Conservation (phyloP, 148 eudicot species). For the Camellia granthamiana region DNA sequence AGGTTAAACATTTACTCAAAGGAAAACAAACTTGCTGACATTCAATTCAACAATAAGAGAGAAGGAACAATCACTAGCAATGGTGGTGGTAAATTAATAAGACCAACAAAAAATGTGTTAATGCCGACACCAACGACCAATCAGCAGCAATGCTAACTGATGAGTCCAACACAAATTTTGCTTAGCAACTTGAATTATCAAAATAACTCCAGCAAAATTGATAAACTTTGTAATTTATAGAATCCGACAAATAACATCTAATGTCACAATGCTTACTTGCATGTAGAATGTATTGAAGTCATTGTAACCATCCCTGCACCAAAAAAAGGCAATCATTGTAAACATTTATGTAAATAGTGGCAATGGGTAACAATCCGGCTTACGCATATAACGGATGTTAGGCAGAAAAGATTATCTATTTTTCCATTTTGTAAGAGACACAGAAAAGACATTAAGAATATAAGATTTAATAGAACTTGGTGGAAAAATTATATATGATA, state of each 20-base stretch:
- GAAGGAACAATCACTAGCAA: not conserved
- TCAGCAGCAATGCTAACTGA: not conserved
- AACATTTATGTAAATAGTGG: not conserved
- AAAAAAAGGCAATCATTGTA: conserved; percentile 19
- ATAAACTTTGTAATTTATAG: not conserved
- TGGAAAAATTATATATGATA: not conserved
- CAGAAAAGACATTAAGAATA: not conserved
- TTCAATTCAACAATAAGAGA: not conserved
- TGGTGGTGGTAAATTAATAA: not conserved
- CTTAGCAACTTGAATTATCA: not conserved
- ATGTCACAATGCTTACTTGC: conserved; percentile 68
- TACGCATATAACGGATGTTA: not conserved
- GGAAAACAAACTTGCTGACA: not conserved
- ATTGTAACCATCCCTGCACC: conserved; percentile 96
- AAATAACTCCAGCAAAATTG: not conserved
- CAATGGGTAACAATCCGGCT: not conserved
- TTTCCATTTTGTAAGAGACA: not conserved
- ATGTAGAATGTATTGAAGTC: conserved; percentile 98
- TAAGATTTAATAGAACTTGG: not conserved
- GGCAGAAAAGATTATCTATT: not conserved
- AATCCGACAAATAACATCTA: conserved; percentile 2
- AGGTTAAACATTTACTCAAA: not conserved
- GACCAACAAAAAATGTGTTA: not conserved
- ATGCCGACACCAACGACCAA: not conserved
- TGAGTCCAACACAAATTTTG: not conserved